Percentiles rank a stretch among this genome's conserved stretches.
phyloP scores from a whole-genome alignment of 352 stramenopile genomes.

The Pythium scleroteichum region DNA sequence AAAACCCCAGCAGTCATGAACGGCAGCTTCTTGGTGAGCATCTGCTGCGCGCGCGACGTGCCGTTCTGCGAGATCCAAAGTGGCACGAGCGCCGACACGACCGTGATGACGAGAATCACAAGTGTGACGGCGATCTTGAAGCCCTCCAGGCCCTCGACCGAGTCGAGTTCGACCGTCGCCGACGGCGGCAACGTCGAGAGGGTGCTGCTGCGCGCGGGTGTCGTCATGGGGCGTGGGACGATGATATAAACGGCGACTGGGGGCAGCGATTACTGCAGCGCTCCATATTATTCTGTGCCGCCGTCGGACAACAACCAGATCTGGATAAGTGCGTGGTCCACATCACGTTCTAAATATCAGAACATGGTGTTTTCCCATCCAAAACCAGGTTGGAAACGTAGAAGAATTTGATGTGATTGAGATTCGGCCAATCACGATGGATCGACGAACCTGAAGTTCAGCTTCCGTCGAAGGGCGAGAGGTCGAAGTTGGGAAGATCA shows the following conservation, averaged over 20 bases:
- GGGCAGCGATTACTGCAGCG: too few relatives aligned
- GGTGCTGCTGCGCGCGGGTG: too few relatives aligned
- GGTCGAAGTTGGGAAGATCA: background rate
- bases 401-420: background rate
- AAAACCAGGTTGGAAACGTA: constrained; percentile 3
- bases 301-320: constrained; percentile 1
- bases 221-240: too few relatives aligned
- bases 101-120: constrained; percentile 58
- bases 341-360: background rate
- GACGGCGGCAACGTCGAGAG: constrained; percentile 18
- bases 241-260: too few relatives aligned
- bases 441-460: background rate
- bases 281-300: background rate
- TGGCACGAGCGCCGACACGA: constrained; percentile 49
- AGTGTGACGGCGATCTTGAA: constrained; percentile 61
- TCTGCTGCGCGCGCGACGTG: constrained; percentile 36
- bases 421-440: constrained; percentile 4
- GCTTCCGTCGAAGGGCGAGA: background rate
- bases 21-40: constrained; percentile 58
- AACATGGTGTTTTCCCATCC: too few relatives aligned
- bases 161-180: constrained; percentile 18
- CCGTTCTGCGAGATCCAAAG: constrained; percentile 54
- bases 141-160: constrained; percentile 26
- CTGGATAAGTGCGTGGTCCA: background rate
- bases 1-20: constrained; percentile 68